Evolutionary conservation across 2,329 filamentous ascomycete genomes (phyloP), one percentile per base, ranked within the genome.

Genomic region (Nigrograna mackinnonii): DNA sequence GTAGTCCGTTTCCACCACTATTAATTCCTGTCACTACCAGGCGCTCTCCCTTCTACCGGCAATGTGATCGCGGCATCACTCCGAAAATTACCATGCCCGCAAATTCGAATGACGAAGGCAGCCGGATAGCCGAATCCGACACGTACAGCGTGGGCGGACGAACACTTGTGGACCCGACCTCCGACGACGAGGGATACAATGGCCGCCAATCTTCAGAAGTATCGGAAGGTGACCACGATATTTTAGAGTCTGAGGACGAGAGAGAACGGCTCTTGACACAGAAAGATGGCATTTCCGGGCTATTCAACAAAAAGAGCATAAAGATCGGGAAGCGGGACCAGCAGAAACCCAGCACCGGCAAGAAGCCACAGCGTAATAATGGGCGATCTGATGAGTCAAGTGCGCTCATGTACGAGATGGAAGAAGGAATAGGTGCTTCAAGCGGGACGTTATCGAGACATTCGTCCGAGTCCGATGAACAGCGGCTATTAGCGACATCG

Each of bases 401-500:
- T 26, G 82, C 85, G 66, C 74, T 95, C 58, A 89, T 95, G 85
- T 91, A 89, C 66, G 88, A 94, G 70, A 89, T 92, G 86, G 91
- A 96, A 68, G 86, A 91, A 62, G 89, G 90, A 1, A 80, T 78
- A 2, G 79, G 87, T 59, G 83, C 79, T 47, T 87, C 74, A 72
- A 84, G 50, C 35, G 47, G 55, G n/a, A 62, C 54, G 26, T 41
- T 66, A 13, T 65, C 62, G 19, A 57, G 68, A 22, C 56, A 62
- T 38, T 73, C 70, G 22, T 70, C 66, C 26, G 68, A 75, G 47
- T 62, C 59, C 20, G 79, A 80, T 52, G 71, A 73, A 52, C 73
- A 77, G 52, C 73, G 70, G 33, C 49, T 86, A 76, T 70, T 73
- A 70, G 58, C 77, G 70, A 49, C 82, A 73, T 79, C 57, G 75